phyloP scores from a whole-genome alignment of 345 rosid species.

The Lepidium aucheri region DNA sequence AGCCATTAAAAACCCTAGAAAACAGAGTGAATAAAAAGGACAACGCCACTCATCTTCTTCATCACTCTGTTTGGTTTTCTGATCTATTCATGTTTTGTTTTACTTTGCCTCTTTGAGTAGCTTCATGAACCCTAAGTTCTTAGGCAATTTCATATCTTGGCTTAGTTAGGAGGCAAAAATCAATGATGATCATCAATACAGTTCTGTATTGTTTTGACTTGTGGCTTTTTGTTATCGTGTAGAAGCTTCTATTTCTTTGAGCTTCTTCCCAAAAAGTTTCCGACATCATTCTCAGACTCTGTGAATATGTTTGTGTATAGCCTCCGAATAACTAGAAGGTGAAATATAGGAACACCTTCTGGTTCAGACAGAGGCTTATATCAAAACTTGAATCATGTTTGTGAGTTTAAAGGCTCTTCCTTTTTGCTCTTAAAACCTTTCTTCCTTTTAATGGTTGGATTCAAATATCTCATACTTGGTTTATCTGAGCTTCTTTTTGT shows the following conservation, averaged over 20 bases:
- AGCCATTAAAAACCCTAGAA: constrained; percentile 12
- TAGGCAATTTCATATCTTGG: constrained; percentile 20
- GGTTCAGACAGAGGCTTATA: constrained; percentile 31
- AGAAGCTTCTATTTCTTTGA: neutral
- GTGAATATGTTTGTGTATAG: neutral
- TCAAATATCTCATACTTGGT: neutral
- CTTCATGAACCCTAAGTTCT: constrained; percentile 23
- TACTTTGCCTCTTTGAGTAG: constrained; percentile 25
- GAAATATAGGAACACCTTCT: constrained; percentile 20
- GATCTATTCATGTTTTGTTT: too few species aligned
- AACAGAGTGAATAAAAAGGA: constrained; percentile 1
- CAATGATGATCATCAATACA: constrained; percentile 9
- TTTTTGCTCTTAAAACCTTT: neutral
- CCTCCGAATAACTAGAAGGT: constrained; percentile 29
- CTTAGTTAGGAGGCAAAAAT: constrained; percentile 27
- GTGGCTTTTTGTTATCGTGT: neutral
- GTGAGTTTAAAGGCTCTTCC: neutral
- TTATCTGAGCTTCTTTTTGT: too few species aligned
- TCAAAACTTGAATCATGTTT: constrained; percentile 16
- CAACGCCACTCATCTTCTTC: constrained; percentile 6
- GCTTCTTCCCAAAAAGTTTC: constrained; percentile 12
- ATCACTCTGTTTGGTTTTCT: neutral
- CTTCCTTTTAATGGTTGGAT: neutral
- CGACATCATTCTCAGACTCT: neutral
- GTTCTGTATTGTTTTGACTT: constrained; percentile 9